Evolutionary conservation across 495 filamentous ascomycete species (phyloP).

Genomic region (Penicillium atrosanguineum): DNA sequence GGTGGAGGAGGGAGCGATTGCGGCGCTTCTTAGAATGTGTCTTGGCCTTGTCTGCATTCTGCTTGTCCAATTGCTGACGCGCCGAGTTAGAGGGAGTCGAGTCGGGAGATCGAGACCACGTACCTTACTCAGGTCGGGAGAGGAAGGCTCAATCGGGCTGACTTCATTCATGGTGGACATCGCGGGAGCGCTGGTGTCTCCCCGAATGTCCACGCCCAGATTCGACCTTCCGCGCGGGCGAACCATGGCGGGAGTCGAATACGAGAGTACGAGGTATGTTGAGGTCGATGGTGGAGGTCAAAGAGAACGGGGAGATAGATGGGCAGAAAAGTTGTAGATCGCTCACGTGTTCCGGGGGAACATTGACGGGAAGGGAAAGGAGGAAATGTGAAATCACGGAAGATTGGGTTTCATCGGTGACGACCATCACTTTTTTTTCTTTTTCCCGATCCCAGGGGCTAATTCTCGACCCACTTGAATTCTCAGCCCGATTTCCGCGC

Average conservation of each 20-base stretch:
- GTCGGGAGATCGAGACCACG: constrained; percentile 2
- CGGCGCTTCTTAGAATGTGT: constrained; percentile 48
- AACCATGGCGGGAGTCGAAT: constrained; percentile 30
- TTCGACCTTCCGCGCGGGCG: constrained; percentile 48
- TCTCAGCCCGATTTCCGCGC: background rate
- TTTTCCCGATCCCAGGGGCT: background rate
- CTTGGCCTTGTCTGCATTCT: constrained; percentile 20
- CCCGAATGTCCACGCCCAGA: constrained; percentile 50
- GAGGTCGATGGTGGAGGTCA: background rate
- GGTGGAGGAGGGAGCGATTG: constrained; percentile 60
- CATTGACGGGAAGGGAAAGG: background rate
- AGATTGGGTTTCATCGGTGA: background rate
- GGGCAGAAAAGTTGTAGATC: background rate
- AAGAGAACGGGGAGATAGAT: background rate
- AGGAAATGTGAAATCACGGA: background rate
- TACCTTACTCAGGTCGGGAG: constrained; percentile 42
- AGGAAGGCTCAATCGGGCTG: constrained; percentile 42
- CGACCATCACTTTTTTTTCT: background rate
- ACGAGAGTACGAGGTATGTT: background rate
- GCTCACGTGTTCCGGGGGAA: background rate
- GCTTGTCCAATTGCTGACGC: constrained; percentile 31
- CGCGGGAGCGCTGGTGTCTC: constrained; percentile 51
- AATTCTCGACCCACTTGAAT: background rate
- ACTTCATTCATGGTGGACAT: constrained; percentile 52
- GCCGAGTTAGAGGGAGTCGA: constrained; percentile 9